phyloP scores from a whole-genome alignment of 2,329 filamentous ascomycete genomes.

The Elsinoe fawcettii region DNA sequence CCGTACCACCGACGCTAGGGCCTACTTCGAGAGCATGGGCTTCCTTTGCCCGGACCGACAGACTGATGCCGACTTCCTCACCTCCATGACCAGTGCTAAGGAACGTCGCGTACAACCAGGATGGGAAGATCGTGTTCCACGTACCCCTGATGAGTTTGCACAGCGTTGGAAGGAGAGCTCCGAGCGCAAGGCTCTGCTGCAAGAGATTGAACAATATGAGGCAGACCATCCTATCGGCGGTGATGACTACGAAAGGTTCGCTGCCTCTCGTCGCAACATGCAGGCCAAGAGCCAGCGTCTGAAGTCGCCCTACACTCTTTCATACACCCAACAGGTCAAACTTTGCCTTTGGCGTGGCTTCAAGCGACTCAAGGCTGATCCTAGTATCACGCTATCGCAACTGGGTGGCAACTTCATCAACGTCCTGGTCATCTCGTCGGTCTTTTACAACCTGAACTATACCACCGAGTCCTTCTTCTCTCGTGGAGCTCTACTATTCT shows the following conservation, averaged over 20 bases:
- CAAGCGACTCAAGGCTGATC: conserved; percentile 67
- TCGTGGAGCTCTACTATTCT: conserved; percentile 75
- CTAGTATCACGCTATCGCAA: conserved; percentile 61
- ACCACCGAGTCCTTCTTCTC: conserved; percentile 68
- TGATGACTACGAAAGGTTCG: conserved; percentile 39
- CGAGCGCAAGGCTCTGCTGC: conserved; percentile 38
- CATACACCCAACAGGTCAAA: conserved; percentile 63
- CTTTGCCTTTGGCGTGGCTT: conserved; percentile 78
- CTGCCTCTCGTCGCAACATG: conserved; percentile 39
- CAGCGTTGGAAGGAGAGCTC: conserved; percentile 48
- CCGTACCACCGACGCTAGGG: conserved; percentile 52
- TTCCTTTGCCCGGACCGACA: conserved; percentile 64
- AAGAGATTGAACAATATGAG: conserved; percentile 41
- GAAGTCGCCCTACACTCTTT: conserved; percentile 76
- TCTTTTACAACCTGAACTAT: conserved; percentile 68
- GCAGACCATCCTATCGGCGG: conserved; percentile 39
- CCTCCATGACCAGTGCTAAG: conserved; percentile 55
- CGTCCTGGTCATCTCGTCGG: conserved; percentile 68
- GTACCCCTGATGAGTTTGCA: conserved; percentile 45
- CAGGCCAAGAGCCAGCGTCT: conserved; percentile 46
- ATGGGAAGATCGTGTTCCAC: conserved; percentile 39
- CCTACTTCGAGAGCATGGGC: conserved; percentile 63
- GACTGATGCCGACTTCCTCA: conserved; percentile 70
- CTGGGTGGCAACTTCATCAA: conserved; percentile 66
- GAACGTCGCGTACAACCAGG: conserved; percentile 41